phyloP scores from a whole-genome alignment of 306 rosid genomes.

The Rosa lucieae region DNA sequence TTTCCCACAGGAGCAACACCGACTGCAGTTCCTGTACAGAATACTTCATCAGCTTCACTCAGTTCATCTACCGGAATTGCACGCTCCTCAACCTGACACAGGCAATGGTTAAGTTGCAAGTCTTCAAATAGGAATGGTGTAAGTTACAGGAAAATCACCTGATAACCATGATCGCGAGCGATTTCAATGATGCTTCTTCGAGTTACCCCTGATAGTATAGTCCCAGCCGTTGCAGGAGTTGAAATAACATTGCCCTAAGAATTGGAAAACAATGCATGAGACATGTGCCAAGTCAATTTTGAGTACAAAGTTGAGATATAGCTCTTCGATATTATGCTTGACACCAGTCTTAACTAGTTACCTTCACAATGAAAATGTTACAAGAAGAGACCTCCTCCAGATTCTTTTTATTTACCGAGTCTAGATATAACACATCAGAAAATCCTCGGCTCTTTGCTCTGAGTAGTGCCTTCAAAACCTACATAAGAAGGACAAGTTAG shows the following conservation, averaged over 20 bases:
- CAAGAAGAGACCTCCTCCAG: slow-evolving; percentile 95
- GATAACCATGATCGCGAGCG: slow-evolving; percentile 69
- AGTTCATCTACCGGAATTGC: slow-evolving; percentile 55
- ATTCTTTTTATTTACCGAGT: slow-evolving; percentile 54
- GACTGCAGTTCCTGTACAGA: slow-evolving; percentile 93
- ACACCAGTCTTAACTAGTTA: slow-evolving; percentile 17
- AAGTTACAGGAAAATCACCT: slow-evolving; percentile 35
- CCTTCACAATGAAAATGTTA: slow-evolving; percentile 80
- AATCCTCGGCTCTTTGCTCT: slow-evolving; percentile 74
- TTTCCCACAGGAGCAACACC: slow-evolving; percentile 82
- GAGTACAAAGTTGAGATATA: neutral
- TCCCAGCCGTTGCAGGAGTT: slow-evolving; percentile 73
- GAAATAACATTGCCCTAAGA: slow-evolving; percentile 61
- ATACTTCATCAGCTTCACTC: slow-evolving; percentile 74
- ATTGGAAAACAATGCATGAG: neutral
- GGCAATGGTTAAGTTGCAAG: neutral
- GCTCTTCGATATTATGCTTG: neutral
- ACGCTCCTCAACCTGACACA: slow-evolving; percentile 71
- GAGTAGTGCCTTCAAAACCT: slow-evolving; percentile 73
- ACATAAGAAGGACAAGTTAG: neutral
- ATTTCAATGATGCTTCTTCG: slow-evolving; percentile 76
- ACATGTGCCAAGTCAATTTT: neutral
- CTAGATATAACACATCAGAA: slow-evolving; percentile 85
- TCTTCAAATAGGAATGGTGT: neutral
- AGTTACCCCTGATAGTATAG: slow-evolving; percentile 80